These are phyloP conservation scores for Cyberlindnera saturnus DNA, from an alignment of 805 yeast genomes.

Conservation along the genomic window DNA sequence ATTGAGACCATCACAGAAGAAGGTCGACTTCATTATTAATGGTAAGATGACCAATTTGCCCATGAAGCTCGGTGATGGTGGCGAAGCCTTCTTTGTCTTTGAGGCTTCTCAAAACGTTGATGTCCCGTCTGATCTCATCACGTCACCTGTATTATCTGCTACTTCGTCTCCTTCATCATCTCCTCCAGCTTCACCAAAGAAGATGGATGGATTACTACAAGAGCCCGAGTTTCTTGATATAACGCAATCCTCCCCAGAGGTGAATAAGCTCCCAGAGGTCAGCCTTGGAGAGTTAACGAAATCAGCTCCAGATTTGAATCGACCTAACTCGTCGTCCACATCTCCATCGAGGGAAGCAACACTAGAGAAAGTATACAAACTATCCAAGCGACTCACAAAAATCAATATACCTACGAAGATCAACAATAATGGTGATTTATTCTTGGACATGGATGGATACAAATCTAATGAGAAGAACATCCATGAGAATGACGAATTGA, in stretches of 20 bases:
- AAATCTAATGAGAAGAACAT: conserved; percentile 78
- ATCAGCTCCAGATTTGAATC: neutral
- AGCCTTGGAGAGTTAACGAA: neutral
- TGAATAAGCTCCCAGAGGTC: conserved; percentile 1
- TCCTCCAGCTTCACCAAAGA: conserved; percentile 21
- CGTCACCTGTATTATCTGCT: conserved; percentile 25
- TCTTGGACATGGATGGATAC: conserved; percentile 93
- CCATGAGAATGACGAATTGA: conserved; percentile 67
- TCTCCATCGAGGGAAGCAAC: conserved; percentile 33
- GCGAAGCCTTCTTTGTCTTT: conserved; percentile 96
- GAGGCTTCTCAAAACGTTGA: conserved; percentile 58
- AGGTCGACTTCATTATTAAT: conserved; percentile 83
- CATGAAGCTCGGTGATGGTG: conserved; percentile 96
- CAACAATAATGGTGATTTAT: conserved; percentile 83
- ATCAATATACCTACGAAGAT: conserved; percentile 83
- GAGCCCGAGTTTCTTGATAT: conserved; percentile 51
- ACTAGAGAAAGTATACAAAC: conserved; percentile 52
- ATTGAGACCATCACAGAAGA: conserved; percentile 90
- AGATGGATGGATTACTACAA: conserved; percentile 16
- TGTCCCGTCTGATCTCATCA: conserved; percentile 68
- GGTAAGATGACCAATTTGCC: conserved; percentile 77
- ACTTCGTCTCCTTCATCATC: conserved; percentile 15
- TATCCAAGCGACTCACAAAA: conserved; percentile 58
- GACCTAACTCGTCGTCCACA: conserved; percentile 1
- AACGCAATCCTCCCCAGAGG: conserved; percentile 19